Conservation (phyloP, 1,284 basidiomycete species). For the Moesziomyces antarcticus region DNA sequence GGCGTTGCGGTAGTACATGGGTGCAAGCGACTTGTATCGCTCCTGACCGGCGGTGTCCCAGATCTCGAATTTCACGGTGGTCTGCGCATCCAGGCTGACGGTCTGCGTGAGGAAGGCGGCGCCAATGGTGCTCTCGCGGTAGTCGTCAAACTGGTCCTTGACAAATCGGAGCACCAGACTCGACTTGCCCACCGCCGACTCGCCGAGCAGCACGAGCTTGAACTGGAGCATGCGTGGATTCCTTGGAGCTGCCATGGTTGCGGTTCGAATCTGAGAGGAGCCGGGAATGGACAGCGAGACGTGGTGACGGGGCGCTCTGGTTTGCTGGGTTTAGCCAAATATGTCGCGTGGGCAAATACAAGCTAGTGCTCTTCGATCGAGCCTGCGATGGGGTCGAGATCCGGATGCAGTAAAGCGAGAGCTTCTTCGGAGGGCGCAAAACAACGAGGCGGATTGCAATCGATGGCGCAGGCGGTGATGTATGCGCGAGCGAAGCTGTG, state of each 20-base stretch:
- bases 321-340: no score
- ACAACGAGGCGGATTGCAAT: no score
- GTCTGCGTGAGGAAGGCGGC: constrained; percentile 96
- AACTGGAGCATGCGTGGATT: constrained; percentile 53
- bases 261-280: neutral
- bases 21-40: constrained; percentile 73
- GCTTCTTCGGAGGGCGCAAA: no score
- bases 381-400: no score
- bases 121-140: constrained; percentile 75
- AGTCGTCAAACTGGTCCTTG: constrained; percentile 97
- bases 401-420: no score
- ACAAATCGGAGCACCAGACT: constrained; percentile 95
- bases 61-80: constrained; percentile 96
- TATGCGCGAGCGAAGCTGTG: no score
- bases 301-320: no score
- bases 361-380: no score
- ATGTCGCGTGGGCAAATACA: no score
- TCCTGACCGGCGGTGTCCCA: constrained; percentile 89
- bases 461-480: no score
- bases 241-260: constrained; percentile 36
- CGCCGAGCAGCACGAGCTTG: constrained; percentile 72
- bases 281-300: neutral
- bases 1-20: constrained; percentile 68
- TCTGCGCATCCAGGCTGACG: constrained; percentile 86
- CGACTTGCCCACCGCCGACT: constrained; percentile 97